Evolutionary conservation across 768 basidiomycete genomes (phyloP).

Genomic region (Porphyrellus cyaneotinctus): DNA sequence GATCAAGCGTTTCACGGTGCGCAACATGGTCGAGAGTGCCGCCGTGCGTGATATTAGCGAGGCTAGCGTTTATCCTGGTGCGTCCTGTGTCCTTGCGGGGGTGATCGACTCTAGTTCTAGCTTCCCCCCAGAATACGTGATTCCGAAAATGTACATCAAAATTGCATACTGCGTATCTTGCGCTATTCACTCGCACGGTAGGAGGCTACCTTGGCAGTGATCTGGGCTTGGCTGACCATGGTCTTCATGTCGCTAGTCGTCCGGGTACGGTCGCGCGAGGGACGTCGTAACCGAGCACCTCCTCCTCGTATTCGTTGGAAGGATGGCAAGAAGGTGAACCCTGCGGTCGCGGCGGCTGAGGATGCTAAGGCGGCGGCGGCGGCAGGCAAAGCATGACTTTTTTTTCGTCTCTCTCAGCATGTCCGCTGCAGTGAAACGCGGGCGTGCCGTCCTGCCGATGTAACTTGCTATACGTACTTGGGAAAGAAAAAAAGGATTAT

Average conservation of each 20-base stretch:
- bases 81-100: too few relatives aligned
- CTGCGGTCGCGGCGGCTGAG: conserved; percentile 90
- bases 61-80: conserved; percentile 88
- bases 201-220: too few relatives aligned
- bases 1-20: conserved; percentile 98
- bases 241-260: conserved; percentile 60
- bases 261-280: conserved; percentile 94
- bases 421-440: conserved; percentile 1
- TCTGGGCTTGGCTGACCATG: too few relatives aligned
- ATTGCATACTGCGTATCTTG: conserved; percentile 98
- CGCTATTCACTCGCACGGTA: conserved; percentile 98
- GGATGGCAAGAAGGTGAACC: conserved; percentile 94
- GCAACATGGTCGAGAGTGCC: conserved; percentile 99
- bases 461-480: too few relatives aligned
- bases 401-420: neutral
- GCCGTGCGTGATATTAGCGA: conserved; percentile 97
- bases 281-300: conserved; percentile 95
- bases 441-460: too few relatives aligned
- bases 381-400: conserved; percentile 46
- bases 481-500: too few relatives aligned
- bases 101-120: neutral
- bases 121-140: conserved; percentile 68
- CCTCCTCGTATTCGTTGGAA: conserved; percentile 96
- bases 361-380: conserved; percentile 66
- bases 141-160: conserved; percentile 98